Evolutionary conservation across 2,329 filamentous ascomycete species (phyloP).

Genomic region (Clonostachys chloroleuca): DNA sequence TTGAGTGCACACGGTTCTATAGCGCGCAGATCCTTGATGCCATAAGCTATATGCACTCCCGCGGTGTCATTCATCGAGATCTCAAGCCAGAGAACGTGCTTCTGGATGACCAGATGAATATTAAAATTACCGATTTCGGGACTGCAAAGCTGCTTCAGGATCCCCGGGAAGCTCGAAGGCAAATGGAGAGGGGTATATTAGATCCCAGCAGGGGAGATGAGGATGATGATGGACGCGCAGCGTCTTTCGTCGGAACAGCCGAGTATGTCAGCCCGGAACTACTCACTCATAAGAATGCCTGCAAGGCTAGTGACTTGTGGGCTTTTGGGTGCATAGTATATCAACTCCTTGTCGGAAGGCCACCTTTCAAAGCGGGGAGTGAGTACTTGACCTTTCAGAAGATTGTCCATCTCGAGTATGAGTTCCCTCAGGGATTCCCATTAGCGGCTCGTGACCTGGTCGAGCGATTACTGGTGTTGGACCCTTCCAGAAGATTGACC

Average conservation of each 20-base stretch:
- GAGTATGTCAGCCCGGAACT: conserved; percentile 98
- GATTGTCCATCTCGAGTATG: conserved; percentile 90
- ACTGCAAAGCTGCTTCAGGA: conserved; percentile 82
- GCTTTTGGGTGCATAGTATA: conserved; percentile 98
- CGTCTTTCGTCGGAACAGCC: conserved; percentile 94
- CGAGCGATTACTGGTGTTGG: conserved; percentile 83
- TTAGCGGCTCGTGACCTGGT: conserved; percentile 81
- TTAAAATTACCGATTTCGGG: conserved; percentile 98
- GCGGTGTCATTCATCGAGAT: conserved; percentile 94
- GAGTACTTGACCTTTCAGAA: conserved; percentile 99
- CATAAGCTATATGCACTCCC: conserved; percentile 96
- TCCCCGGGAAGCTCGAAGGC: conserved; percentile 28
- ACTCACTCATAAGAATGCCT: conserved; percentile 93
- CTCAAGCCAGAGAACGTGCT: conserved; percentile 96
- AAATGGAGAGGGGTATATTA: conserved; percentile 27
- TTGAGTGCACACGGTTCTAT: conserved; percentile 93
- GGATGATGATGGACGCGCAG: conserved; percentile 68
- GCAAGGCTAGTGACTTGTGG: conserved; percentile 97
- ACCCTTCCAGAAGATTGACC: conserved; percentile 77
- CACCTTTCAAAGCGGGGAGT: conserved; percentile 92
- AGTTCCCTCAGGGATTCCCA: conserved; percentile 87
- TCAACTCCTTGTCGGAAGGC: conserved; percentile 89
- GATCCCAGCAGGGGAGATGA: conserved; percentile 26
- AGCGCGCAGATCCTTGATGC: conserved; percentile 93
- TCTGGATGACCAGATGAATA: conserved; percentile 90